phyloP scores from a whole-genome alignment of 192 early-diverging fungal genomes.

The Backusella liffmaniae region DNA sequence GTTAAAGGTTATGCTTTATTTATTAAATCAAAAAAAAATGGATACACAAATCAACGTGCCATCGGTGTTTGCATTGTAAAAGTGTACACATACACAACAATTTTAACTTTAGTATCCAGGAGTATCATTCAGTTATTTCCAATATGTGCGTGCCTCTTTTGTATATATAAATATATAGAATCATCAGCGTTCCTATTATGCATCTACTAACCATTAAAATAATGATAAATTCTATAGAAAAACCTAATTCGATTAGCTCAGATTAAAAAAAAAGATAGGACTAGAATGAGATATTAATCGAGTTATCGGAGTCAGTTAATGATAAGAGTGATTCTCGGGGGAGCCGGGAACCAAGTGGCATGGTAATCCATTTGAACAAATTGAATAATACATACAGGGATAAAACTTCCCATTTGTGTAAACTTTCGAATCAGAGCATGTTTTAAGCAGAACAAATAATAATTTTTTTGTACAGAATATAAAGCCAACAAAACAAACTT shows the following conservation, averaged over 20 bases:
- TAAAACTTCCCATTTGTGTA: background rate
- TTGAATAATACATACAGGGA: background rate
- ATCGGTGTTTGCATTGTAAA: constrained; percentile 6
- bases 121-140: background rate
- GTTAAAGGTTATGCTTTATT: background rate
- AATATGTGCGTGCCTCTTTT: background rate
- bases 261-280: background rate
- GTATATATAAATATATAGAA: background rate
- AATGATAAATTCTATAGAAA: background rate
- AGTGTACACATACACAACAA: background rate
- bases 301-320: background rate
- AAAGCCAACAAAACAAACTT: background rate
- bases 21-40: constrained; percentile 1
- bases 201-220: background rate
- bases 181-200: background rate
- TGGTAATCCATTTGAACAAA: background rate
- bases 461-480: background rate
- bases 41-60: constrained; percentile 19
- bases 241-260: constrained; percentile 11
- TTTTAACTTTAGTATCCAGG: background rate
- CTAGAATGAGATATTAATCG: background rate
- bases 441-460: background rate
- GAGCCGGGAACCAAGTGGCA: background rate
- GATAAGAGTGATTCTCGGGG: constrained; percentile 15
- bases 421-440: background rate